Evolutionary conservation across 768 basidiomycete genomes (phyloP), one percentile per base, ranked within the genome.

Genomic region (Lyophyllum shimeji): DNA sequence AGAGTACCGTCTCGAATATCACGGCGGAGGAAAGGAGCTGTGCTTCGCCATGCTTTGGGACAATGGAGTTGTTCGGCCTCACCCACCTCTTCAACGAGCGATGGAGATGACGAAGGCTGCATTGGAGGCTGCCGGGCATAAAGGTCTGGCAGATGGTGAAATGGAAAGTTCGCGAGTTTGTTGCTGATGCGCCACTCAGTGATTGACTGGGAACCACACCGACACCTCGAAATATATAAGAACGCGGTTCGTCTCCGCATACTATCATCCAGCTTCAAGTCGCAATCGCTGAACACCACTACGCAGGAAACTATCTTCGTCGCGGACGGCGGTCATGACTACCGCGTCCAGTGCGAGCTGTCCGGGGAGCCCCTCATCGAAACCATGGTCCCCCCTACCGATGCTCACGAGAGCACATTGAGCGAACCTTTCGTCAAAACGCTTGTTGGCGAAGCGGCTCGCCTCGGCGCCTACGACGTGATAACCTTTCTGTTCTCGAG

Each of bases 121-220:
- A 7, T 63, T 82, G 51, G 71, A 79, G 46, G 74, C 72, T 2
- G 80, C 75, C 11, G 83, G 86, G 17, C 79, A 83, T 57, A 69
- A 73, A 67, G 76, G 80, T 80, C 45, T 52, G 29, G 21, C 13
- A 9, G 8, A 9, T 7, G 25, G 20, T 21, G n/a, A n/a, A n/a
- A n/a, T 20, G 21, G 8, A n/a, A n/a, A n/a, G 21, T 25, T 33
- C 20, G 21, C 34, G 12, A 15, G 31, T 9, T 7, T 4, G 65
- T 70, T 29, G 46, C 52, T 43, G 43, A 37, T 20, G 15, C 21
- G 20, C 21, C 23, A 39, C 45, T 18, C 48, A 87, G 89, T 90
- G 3, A 77, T 90, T 48, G 81, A 86, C 46, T 90, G 87, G 87
- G 65, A 78, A 42, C 77, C 81, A 0, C 73, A 80, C 55, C 74